These are phyloP conservation scores for Dipteronia sinensis DNA, from an alignment of 345 rosid genomes.

Conservation along the genomic window DNA sequence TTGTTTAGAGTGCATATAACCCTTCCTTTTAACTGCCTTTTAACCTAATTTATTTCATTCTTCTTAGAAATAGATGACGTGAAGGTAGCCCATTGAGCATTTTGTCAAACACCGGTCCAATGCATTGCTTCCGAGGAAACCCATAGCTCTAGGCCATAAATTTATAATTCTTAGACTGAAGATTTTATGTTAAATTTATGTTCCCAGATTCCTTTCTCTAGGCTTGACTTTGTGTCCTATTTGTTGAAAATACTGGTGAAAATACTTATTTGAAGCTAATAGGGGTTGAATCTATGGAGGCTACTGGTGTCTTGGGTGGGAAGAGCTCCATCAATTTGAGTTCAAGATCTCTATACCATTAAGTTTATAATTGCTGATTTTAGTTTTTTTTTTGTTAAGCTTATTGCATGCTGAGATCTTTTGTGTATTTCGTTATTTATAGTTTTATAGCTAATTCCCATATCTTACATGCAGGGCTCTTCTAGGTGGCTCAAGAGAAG, in stretches of 20 bases:
- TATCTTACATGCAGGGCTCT: slow-evolving; percentile 58
- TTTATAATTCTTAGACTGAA: not conserved
- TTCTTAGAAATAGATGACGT: not conserved
- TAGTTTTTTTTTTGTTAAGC: not conserved
- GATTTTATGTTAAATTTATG: not conserved
- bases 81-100: not conserved
- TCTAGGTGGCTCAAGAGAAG: slow-evolving; percentile 72
- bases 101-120: not conserved
- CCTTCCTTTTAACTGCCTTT: not conserved
- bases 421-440: slow-evolving; percentile 15
- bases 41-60: no score
- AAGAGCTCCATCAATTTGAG: not conserved
- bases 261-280: not conserved
- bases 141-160: not conserved
- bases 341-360: not conserved
- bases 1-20: not conserved
- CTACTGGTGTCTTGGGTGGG: not conserved
- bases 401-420: slow-evolving; percentile 16
- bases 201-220: not conserved
- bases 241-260: not conserved
- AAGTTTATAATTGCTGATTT: slow-evolving; percentile 2
- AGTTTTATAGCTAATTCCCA: not conserved
- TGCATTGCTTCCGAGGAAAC: not conserved
- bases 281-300: not conserved
- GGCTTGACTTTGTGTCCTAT: not conserved